Evolutionary conservation across 2,329 filamentous ascomycete species (phyloP).

Genomic region (Sarocladium strictum): DNA sequence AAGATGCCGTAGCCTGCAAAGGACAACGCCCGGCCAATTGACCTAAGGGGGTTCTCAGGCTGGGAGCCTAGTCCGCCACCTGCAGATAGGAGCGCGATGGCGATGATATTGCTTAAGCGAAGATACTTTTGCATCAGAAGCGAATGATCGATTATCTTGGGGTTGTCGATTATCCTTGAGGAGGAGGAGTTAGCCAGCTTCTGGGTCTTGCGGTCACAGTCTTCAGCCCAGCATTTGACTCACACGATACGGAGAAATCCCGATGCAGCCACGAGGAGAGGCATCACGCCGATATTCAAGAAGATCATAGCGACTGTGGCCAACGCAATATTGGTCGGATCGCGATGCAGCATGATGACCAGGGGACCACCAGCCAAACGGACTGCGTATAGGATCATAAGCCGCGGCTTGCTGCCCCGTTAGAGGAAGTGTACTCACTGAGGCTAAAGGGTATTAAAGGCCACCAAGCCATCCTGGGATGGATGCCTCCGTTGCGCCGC

Average conservation of each 20-base stretch:
- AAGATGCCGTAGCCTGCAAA: constrained; percentile 2
- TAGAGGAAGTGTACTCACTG: constrained; percentile 13
- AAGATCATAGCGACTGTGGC: constrained; percentile 20
- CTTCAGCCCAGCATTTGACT: constrained; percentile 9
- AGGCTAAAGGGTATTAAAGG: constrained; percentile 19
- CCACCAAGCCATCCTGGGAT: constrained; percentile 22
- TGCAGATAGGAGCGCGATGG: background rate
- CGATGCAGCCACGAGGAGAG: constrained; percentile 19
- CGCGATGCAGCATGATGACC: constrained; percentile 17
- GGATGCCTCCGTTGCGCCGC: constrained; percentile 20
- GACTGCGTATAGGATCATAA: constrained; percentile 14
- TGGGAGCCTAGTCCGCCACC: background rate
- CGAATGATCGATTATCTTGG: background rate
- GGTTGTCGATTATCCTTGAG: constrained; percentile 2
- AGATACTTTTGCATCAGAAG: background rate
- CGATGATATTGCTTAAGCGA: background rate
- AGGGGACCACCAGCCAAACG: constrained; percentile 22
- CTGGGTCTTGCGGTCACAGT: background rate
- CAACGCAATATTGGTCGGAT: constrained; percentile 17
- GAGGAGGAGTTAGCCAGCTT: background rate
- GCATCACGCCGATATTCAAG: constrained; percentile 23
- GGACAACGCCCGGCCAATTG: background rate
- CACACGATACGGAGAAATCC: constrained; percentile 22
- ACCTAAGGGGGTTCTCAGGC: background rate
- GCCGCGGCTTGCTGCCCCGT: background rate